Evolutionary conservation across 495 filamentous ascomycete genomes (phyloP), one percentile per base, ranked within the genome.

Genomic region (Sabuloglossum arenarium): DNA sequence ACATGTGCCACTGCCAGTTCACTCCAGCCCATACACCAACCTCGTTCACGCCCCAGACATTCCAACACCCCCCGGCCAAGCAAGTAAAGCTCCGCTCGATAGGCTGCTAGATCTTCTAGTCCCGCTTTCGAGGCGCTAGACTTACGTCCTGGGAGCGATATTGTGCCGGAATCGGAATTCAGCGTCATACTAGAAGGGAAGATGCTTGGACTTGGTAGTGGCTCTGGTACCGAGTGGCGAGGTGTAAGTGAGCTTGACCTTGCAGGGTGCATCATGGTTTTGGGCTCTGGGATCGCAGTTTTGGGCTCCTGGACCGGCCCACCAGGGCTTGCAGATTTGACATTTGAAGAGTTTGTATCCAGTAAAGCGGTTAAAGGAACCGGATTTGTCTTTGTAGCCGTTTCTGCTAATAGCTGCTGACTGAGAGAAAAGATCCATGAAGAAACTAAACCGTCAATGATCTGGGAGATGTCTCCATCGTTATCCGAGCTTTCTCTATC

Each of bases 371-470:
- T 75, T 14, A 79, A 80, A 16, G 80, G 77, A 29, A 87, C 80
- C 1, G 77, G 73, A 10, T 87, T 69, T 5, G 77, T 71, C 37
- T 80, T 79, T 6, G 85, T 85, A 3, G 75, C 76, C 0, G 85
- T 94, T 62, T 87, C 84, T 8, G 78, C 75, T 6, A 94, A 70
- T 24, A 94, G 78, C 59, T 89, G 84, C 61, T 84, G 79, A 9
- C 81, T 75, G 25, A 85, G 81, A 27, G 84, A 79, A 64, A 87
- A 94, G 9, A 79, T 82, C 77, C 90, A 96, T 0, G 87, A 88
- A 5, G 80, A 81, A 9, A 94, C 80, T 4, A 96, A 63, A 61
- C 91, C 88, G 62, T 88, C 84, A 47, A 91, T 77, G 16, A 87
- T 67, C 59, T 79, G 75, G 34, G 63, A 62, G 25, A 34, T 56